These are phyloP conservation scores for Citrus glauca DNA, from an alignment of 345 rosid genomes.

Conservation along the genomic window DNA sequence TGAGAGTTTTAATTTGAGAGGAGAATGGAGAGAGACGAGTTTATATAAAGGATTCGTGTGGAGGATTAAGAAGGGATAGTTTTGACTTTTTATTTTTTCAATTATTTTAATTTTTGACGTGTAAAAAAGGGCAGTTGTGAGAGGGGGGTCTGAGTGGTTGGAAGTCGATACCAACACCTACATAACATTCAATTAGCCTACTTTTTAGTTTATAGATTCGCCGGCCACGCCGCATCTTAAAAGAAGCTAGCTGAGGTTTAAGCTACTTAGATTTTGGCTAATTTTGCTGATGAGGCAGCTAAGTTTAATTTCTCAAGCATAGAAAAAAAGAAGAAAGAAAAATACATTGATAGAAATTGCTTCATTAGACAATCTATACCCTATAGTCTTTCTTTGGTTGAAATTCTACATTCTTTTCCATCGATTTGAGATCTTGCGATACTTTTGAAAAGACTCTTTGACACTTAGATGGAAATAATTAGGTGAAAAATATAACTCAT, in stretches of 20 bases:
- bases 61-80: neutral
- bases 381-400: too few relatives aligned
- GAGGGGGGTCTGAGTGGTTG: conserved; percentile 47
- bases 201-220: conserved; percentile 34
- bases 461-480: too few relatives aligned
- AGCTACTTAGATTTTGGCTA: neutral
- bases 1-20: neutral
- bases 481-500: too few relatives aligned
- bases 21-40: neutral
- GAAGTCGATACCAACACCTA: conserved; percentile 35
- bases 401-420: too few relatives aligned
- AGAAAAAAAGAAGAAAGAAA: too few relatives aligned
- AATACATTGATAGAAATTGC: neutral
- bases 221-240: conserved; percentile 28
- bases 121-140: conserved; percentile 33
- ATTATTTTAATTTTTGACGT: neutral
- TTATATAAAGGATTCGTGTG: neutral
- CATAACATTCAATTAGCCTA: conserved; percentile 62
- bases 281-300: neutral
- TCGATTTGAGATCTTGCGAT: too few relatives aligned
- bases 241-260: neutral
- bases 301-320: neutral
- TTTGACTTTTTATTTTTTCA: neutral
- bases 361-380: too few relatives aligned
- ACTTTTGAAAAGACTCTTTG: too few relatives aligned